A percentile compares a stretch with the other conserved stretches of the same genome.
Conservation (phyloP, 106 monocot species). For the Dendrobium chrysotoxum region DNA sequence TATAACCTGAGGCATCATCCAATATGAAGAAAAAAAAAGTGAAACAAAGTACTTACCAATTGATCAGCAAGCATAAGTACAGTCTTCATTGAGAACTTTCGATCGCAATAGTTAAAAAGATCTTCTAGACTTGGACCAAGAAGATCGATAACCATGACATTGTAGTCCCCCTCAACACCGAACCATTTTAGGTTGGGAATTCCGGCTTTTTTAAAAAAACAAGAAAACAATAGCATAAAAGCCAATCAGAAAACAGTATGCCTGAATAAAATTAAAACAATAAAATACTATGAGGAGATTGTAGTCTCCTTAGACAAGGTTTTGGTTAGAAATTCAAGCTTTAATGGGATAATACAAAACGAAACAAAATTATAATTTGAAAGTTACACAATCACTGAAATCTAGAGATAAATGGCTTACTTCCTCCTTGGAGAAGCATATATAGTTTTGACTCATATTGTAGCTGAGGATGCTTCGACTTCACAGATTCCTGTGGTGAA, state of each 20-base stretch:
- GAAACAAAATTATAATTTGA: not conserved
- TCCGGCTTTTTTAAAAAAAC: constrained; percentile 45
- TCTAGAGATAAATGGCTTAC: constrained; percentile 31
- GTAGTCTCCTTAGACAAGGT: constrained; percentile 10
- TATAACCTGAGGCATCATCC: not conserved
- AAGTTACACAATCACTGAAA: constrained; percentile 7
- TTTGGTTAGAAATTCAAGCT: not conserved
- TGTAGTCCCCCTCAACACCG: constrained; percentile 75
- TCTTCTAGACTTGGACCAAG: constrained; percentile 89
- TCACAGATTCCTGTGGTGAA: constrained; percentile 55
- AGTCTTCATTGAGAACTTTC: constrained; percentile 66
- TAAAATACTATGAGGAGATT: constrained; percentile 12
- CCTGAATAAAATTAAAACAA: not conserved
- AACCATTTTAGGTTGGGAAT: constrained; percentile 75
- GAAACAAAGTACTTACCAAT: constrained; percentile 16
- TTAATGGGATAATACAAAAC: constrained; percentile 5
- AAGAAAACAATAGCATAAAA: not conserved
- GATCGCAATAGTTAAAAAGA: constrained; percentile 69
- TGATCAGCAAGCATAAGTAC: constrained; percentile 90
- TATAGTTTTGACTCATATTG: constrained; percentile 95
- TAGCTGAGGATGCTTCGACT: constrained; percentile 91
- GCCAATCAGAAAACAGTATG: not conserved
- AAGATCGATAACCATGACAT: constrained; percentile 86
- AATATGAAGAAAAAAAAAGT: not conserved
- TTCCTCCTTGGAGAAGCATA: constrained; percentile 92